Evolutionary conservation across 2,329 filamentous ascomycete species (phyloP).

Genomic region (Exophiala calicioides): DNA sequence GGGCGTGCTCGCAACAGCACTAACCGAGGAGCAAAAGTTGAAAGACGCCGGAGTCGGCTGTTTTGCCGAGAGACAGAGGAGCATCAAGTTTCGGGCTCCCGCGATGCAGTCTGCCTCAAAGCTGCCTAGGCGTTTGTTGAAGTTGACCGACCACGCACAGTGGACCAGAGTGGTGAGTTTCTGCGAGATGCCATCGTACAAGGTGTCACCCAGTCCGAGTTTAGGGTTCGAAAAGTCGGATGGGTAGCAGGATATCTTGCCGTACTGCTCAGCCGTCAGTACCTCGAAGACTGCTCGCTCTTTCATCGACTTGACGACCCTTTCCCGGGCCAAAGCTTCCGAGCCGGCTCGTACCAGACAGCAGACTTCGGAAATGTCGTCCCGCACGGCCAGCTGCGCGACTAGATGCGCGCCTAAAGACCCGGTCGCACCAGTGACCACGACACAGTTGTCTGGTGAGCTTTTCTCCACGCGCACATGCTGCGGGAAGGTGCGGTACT

Average conservation of each 20-base stretch:
- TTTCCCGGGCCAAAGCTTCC: constrained; percentile 43
- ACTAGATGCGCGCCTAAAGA: constrained; percentile 64
- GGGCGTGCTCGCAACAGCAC: constrained; percentile 34
- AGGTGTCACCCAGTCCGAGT: constrained; percentile 50
- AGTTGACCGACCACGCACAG: constrained; percentile 67
- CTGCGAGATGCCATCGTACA: constrained; percentile 45
- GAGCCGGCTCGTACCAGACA: constrained; percentile 59
- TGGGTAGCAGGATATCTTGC: constrained; percentile 51
- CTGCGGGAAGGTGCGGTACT: constrained; percentile 40
- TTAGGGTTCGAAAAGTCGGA: constrained; percentile 48
- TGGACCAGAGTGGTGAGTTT: constrained; percentile 59
- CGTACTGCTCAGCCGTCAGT: constrained; percentile 6
- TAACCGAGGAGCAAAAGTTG: constrained; percentile 55
- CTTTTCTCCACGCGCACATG: constrained; percentile 32
- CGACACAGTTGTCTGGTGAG: constrained; percentile 32
- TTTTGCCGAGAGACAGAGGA: constrained; percentile 39
- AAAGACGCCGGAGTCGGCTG: constrained; percentile 42
- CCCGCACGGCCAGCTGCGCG: constrained; percentile 41
- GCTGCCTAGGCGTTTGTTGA: constrained; percentile 57
- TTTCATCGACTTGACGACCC: constrained; percentile 48
- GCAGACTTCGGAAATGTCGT: constrained; percentile 50
- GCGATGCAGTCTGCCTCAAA: constrained; percentile 52
- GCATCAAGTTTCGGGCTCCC: constrained; percentile 32
- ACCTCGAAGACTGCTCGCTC: constrained; percentile 27
- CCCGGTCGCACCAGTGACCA: constrained; percentile 65